Evolutionary conservation across 73 alveolate species (phyloP).

Genomic region (Paramecium pentaurelia): DNA sequence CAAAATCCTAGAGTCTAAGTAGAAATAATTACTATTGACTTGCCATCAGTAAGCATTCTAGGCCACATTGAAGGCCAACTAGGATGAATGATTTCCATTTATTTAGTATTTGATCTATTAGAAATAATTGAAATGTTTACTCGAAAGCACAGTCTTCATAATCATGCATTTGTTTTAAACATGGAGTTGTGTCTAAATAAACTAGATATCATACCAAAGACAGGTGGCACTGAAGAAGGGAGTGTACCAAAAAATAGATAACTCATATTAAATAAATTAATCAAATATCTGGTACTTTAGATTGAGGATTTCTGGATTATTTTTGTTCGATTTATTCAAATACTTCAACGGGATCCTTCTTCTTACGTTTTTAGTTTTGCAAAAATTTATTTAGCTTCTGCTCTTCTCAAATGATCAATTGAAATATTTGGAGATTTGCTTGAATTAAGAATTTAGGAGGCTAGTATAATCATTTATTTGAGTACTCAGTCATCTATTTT

Average conservation of each 20-base stretch:
- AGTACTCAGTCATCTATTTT: not conserved
- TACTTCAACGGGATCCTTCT: not conserved
- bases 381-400: not conserved
- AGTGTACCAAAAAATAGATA: conserved; percentile 47
- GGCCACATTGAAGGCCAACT: conserved; percentile 74
- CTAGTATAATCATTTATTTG: not conserved
- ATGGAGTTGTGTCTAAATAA: conserved; percentile 62
- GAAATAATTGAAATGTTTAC: conserved; percentile 26
- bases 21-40: conserved; percentile 14
- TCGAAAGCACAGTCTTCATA: conserved; percentile 92
- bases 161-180: conserved; percentile 79
- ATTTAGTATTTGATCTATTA: conserved; percentile 25
- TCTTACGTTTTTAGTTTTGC: not conserved
- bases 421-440: conserved; percentile 8
- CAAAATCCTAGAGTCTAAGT: conserved; percentile 23
- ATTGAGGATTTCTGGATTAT: not conserved
- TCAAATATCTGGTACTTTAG: not conserved
- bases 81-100: conserved; percentile 67
- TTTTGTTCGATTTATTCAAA: not conserved
- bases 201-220: not conserved
- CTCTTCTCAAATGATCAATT: not conserved
- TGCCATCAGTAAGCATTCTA: conserved; percentile 68
- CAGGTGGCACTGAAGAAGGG: conserved; percentile 66
- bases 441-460: not conserved
- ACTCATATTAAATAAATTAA: conserved; percentile 22